These are phyloP conservation scores for Gaeumannomyces tritici DNA, from an alignment of 2,329 filamentous ascomycete species.

Conservation along the genomic window DNA sequence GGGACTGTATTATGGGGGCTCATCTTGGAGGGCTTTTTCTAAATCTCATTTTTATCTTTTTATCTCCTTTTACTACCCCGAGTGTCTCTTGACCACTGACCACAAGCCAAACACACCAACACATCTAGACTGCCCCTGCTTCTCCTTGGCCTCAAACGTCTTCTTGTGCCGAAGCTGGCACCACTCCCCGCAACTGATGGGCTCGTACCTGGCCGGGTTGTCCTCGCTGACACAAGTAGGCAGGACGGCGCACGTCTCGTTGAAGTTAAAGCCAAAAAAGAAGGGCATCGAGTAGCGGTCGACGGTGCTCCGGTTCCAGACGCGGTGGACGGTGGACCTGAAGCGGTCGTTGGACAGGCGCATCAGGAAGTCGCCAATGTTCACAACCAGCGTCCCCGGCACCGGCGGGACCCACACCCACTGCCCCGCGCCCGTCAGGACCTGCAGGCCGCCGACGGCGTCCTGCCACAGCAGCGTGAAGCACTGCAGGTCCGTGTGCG, in stretches of 20 bases:
- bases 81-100: no score
- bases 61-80: no score
- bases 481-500: conserved; percentile 37
- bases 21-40: not conserved
- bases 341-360: conserved; percentile 39
- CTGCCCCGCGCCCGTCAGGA: conserved; percentile 29
- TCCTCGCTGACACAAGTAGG: conserved; percentile 27
- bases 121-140: no score
- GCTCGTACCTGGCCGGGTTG: conserved; percentile 30
- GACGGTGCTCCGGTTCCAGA: conserved; percentile 28
- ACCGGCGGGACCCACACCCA: conserved; percentile 33
- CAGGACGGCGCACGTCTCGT: conserved; percentile 30
- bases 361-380: conserved; percentile 43
- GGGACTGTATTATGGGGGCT: not conserved
- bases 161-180: not conserved
- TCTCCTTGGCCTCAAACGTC: not conserved
- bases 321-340: conserved; percentile 37
- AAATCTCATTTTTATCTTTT: no score
- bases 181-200: conserved; percentile 28
- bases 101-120: no score
- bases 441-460: conserved; percentile 29
- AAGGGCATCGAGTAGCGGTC: conserved; percentile 46
- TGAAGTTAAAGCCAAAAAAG: conserved; percentile 41
- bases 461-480: conserved; percentile 41
- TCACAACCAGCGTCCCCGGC: conserved; percentile 38